Evolutionary conservation across 768 basidiomycete species (phyloP), one percentile per base, ranked within the genome.

Genomic region (Boletales sp.): DNA sequence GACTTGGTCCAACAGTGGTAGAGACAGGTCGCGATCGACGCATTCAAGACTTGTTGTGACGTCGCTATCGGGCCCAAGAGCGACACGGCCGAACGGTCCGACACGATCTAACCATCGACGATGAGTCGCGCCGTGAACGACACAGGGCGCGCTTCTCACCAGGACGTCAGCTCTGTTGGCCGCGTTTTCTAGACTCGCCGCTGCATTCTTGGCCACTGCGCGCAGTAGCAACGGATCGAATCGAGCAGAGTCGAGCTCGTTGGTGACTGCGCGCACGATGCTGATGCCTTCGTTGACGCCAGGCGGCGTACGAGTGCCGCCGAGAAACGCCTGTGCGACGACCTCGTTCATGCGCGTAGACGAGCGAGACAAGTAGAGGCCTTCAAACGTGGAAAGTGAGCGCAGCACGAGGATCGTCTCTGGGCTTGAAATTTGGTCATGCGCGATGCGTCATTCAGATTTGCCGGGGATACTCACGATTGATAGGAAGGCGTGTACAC

Each of bases 331-430:
- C 47, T 88, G 82, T 2, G 64, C 82, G 36, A 95, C 81, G 2
- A 79, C 75, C 58, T 98, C 96, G 54, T 86, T 93, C 58, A 98
- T 77, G 46, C 90, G 82, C 51, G 82, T 87, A 0, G 86, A 80
- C 0, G 90, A 90, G 30, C 90, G 84, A 2, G 90, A 81, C 3
- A 98, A 78, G 68, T 97, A 99, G n/a, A 89, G 76, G 0, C 85
- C 74, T 64, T 98, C 96, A 56, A 98, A 87, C 8, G 78, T 80
- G 6, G 86, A 82, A 40, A 98, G 75, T 0, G 93, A 82, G 4
- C 90, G 87, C 3, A 99, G 78, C 33, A 94, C 75, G 35, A 98
- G 74, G 39, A 97, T 76, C 1, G 96, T 94, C 70, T 99, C 96
- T 34, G 95, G 90, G 59, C 94, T 96, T 46, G 44, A 18, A 7